These are phyloP conservation scores for Coprinopsis strossmayeri DNA, from an alignment of 768 basidiomycete genomes.

Conservation along the genomic window DNA sequence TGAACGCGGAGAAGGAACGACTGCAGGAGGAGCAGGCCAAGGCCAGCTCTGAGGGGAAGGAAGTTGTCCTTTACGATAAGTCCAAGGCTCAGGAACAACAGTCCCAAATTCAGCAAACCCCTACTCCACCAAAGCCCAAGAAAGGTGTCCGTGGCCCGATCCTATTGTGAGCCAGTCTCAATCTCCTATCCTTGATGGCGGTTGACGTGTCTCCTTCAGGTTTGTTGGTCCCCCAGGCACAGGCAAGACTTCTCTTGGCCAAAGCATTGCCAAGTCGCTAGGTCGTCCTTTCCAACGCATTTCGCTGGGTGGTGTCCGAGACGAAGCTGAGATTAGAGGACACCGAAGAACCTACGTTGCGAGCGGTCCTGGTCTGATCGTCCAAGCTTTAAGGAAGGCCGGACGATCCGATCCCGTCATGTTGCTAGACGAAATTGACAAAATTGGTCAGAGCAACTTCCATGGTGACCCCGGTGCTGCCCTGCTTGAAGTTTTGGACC, in stretches of 20 bases:
- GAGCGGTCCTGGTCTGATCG: slow-evolving; percentile 76
- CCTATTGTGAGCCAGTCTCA: slow-evolving; percentile 42
- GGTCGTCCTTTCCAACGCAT: slow-evolving; percentile 87
- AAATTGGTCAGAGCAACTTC: slow-evolving; percentile 79
- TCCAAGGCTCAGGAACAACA: slow-evolving; percentile 14
- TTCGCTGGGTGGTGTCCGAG: slow-evolving; percentile 85
- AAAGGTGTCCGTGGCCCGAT: slow-evolving; percentile 65
- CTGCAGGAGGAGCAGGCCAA: slow-evolving; percentile 15
- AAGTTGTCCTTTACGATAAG: slow-evolving; percentile 24
- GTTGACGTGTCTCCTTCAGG: slow-evolving; percentile 26
- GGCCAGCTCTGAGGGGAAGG: slow-evolving; percentile 18
- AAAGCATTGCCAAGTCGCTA: slow-evolving; percentile 79
- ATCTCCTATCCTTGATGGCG: no score
- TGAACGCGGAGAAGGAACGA: slow-evolving; percentile 33
- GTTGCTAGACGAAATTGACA: slow-evolving; percentile 90
- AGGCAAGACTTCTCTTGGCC: slow-evolving; percentile 88
- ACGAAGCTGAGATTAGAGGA: slow-evolving; percentile 68
- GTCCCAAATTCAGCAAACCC: slow-evolving; percentile 10
- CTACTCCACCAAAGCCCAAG: slow-evolving; percentile 15
- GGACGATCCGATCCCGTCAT: slow-evolving; percentile 77
- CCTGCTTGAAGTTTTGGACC: slow-evolving; percentile 86
- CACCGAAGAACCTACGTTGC: slow-evolving; percentile 83
- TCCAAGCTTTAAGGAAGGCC: slow-evolving; percentile 81
- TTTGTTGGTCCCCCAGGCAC: slow-evolving; percentile 90
- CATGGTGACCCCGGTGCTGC: slow-evolving; percentile 93